Evolutionary conservation across 2,329 filamentous ascomycete genomes (phyloP).

Genomic region (Orbilia quercus): DNA sequence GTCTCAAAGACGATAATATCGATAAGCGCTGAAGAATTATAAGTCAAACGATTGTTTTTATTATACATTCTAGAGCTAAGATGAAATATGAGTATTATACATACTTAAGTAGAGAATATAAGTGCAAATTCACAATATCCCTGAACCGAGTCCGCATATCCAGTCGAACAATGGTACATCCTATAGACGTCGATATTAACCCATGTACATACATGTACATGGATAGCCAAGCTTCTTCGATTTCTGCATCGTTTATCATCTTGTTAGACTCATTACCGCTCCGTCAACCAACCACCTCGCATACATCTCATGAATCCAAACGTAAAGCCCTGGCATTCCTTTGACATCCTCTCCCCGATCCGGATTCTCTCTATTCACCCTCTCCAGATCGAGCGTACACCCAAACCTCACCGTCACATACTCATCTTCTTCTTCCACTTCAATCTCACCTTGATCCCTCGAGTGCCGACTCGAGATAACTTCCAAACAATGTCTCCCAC

Average conservation of each 20-base stretch:
- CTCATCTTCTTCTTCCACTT: conserved; percentile 1
- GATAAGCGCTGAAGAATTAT: too few relatives aligned
- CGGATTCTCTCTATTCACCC: conserved; percentile 29
- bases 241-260: neutral
- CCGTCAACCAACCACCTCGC: conserved; percentile 50
- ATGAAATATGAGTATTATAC: neutral
- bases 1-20: too few relatives aligned
- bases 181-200: too few relatives aligned
- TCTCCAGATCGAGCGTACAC: conserved; percentile 49
- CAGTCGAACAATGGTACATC: too few relatives aligned
- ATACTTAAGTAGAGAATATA: too few relatives aligned
- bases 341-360: conserved; percentile 33
- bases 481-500: conserved; percentile 51
- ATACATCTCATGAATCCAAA: conserved; percentile 55
- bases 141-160: too few relatives aligned
- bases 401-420: conserved; percentile 45
- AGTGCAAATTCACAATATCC: neutral
- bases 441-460: neutral
- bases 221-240: neutral
- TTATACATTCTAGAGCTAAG: conserved; percentile 1
- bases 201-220: too few relatives aligned
- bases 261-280: conserved; percentile 33
- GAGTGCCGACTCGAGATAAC: conserved; percentile 8
- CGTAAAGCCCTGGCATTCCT: conserved; percentile 24
- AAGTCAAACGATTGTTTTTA: conserved; percentile 2